Conservation (phyloP, 2,329 filamentous ascomycete genomes). For the Cladophialophora exuberans region DNA sequence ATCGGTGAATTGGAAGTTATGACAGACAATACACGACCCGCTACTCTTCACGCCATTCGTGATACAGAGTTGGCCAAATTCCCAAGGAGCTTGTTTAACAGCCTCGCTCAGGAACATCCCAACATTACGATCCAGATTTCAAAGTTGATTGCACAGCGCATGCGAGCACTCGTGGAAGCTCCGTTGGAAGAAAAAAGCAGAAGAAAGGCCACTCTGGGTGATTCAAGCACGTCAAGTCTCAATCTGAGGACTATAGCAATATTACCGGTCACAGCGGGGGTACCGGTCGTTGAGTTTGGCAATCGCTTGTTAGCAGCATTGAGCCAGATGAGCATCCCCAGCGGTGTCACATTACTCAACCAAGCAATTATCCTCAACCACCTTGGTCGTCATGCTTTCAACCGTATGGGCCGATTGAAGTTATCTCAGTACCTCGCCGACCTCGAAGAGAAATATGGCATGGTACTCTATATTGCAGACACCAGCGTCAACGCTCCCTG, state of each 20-base stretch:
- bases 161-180: constrained; percentile 85
- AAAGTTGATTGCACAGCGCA: constrained; percentile 94
- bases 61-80: constrained; percentile 97
- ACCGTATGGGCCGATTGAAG: constrained; percentile 94
- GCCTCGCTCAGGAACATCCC: constrained; percentile 92
- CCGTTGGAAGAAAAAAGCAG: constrained; percentile 67
- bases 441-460: constrained; percentile 92
- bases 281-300: constrained; percentile 95
- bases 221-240: constrained; percentile 70
- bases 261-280: constrained; percentile 84
- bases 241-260: constrained; percentile 93
- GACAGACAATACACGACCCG: constrained; percentile 88
- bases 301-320: constrained; percentile 84
- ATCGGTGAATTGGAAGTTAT: constrained; percentile 96
- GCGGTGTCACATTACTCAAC: constrained; percentile 88
- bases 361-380: constrained; percentile 94
- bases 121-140: constrained; percentile 99
- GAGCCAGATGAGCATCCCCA: constrained; percentile 83
- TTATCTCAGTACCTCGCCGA: constrained; percentile 95
- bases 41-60: constrained; percentile 91
- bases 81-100: constrained; percentile 94
- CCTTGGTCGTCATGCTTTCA: constrained; percentile 93
- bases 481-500: constrained; percentile 96
- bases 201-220: constrained; percentile 47
- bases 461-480: constrained; percentile 94